Evolutionary conservation across 2,329 filamentous ascomycete genomes (phyloP).

Genomic region (Exophiala phaeomuriformis): DNA sequence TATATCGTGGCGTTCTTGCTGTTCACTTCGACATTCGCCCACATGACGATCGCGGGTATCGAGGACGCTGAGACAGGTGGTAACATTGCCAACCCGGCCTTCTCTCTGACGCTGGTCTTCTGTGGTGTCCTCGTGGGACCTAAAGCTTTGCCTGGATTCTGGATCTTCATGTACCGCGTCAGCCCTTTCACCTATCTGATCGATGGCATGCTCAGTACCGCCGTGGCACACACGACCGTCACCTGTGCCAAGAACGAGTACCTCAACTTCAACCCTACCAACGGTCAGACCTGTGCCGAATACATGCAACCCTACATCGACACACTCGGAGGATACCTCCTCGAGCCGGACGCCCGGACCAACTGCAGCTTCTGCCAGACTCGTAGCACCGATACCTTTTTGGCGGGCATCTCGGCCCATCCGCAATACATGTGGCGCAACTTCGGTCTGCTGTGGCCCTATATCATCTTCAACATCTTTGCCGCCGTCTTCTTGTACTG

Average conservation of each 20-base stretch:
- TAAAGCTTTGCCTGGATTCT: conserved; percentile 58
- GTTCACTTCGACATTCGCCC: conserved; percentile 64
- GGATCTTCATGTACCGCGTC: conserved; percentile 70
- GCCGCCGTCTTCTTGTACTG: conserved; percentile 57
- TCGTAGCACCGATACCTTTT: conserved; percentile 42
- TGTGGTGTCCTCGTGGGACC: conserved; percentile 55
- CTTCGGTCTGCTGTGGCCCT: conserved; percentile 63
- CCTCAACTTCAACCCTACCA: conserved; percentile 55
- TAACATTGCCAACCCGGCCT: conserved; percentile 54
- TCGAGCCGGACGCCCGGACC: conserved; percentile 40
- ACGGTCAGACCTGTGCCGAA: conserved; percentile 50
- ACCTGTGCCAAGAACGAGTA: conserved; percentile 63
- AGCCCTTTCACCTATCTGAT: conserved; percentile 80
- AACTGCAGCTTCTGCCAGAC: conserved; percentile 47
- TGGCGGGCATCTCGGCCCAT: conserved; percentile 37
- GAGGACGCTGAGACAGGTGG: conserved; percentile 62
- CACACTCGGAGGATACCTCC: conserved; percentile 45
- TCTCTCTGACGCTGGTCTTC: conserved; percentile 55
- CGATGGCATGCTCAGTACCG: conserved; percentile 61
- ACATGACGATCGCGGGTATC: conserved; percentile 65
- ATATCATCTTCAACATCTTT: conserved; percentile 56
- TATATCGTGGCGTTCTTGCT: conserved; percentile 61
- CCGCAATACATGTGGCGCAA: conserved; percentile 55
- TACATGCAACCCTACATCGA: conserved; percentile 52
- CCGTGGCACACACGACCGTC: conserved; percentile 60